Evolutionary conservation across 805 yeast genomes (phyloP).

Genomic region (Metschnikowia picachoensis): DNA sequence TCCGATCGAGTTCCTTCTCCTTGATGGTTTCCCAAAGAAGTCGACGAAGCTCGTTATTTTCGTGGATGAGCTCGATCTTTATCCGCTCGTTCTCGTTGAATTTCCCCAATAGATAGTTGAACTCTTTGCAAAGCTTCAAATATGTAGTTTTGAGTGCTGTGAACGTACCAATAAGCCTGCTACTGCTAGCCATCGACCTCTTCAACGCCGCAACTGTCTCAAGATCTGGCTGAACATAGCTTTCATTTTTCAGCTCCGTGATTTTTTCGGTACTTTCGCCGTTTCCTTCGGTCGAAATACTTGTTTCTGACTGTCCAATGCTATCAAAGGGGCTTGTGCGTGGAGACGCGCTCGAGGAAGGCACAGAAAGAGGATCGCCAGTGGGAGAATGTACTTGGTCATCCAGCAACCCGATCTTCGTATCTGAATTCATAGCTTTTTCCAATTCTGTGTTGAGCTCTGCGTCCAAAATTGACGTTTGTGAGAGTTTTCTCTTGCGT

Average conservation of each 20-base stretch:
- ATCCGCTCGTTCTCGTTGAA: conserved; percentile 35
- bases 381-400: too few species aligned
- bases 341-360: conserved; percentile 13
- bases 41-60: conserved; percentile 31
- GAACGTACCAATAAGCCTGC: conserved; percentile 29
- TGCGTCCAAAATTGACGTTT: background rate
- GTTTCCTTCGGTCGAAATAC: conserved; percentile 10
- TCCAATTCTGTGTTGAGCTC: conserved; percentile 1
- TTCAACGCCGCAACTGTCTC: conserved; percentile 21
- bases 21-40: conserved; percentile 28
- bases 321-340: conserved; percentile 11
- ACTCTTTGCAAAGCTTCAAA: conserved; percentile 36
- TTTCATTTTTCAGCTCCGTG: background rate
- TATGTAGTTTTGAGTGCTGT: conserved; percentile 33
- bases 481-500: conserved; percentile 4
- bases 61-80: conserved; percentile 33
- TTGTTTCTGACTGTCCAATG: conserved; percentile 12
- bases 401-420: too few species aligned
- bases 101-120: conserved; percentile 32
- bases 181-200: conserved; percentile 23
- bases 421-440: too few species aligned
- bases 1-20: conserved; percentile 23
- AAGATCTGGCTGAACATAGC: conserved; percentile 3
- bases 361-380: conserved; percentile 2
- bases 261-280: background rate